Percentiles rank a stretch among this genome's conserved stretches.
Conservation (phyloP, 1,284 basidiomycete genomes). For the Papiliotrema fonsecae region DNA sequence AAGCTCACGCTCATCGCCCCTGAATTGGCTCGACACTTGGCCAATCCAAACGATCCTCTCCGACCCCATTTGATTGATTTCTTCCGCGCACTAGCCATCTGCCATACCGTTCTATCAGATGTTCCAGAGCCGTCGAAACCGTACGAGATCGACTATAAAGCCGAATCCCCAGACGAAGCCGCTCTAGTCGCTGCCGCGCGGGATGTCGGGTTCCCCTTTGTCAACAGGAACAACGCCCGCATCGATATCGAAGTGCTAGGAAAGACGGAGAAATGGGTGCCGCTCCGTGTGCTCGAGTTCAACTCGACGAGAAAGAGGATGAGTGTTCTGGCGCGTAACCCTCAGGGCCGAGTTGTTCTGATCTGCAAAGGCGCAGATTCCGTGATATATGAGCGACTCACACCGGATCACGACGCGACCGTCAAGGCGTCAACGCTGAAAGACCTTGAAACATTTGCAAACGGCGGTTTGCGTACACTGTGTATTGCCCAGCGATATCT, state of each 20-base stretch:
- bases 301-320: constrained; percentile 90
- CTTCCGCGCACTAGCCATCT: constrained; percentile 81
- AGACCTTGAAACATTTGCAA: constrained; percentile 92
- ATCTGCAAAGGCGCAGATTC: constrained; percentile 97
- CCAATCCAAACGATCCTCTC: constrained; percentile 60
- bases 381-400: constrained; percentile 83
- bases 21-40: constrained; percentile 70
- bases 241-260: constrained; percentile 91
- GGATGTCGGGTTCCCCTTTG: constrained; percentile 88
- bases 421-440: constrained; percentile 72
- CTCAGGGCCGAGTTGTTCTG: constrained; percentile 73
- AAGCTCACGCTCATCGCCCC: constrained; percentile 86
- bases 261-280: constrained; percentile 72
- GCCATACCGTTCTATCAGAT: constrained; percentile 80
- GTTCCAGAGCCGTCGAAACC: constrained; percentile 63
- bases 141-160: constrained; percentile 80
- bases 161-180: constrained; percentile 85
- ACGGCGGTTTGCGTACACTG: constrained; percentile 83
- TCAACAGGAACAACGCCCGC: constrained; percentile 66
- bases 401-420: constrained; percentile 63
- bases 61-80: constrained; percentile 70
- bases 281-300: constrained; percentile 83
- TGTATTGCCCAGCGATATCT: constrained; percentile 82
- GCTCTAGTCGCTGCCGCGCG: constrained; percentile 87
- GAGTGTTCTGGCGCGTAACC: constrained; percentile 79